These are phyloP conservation scores for Plasmopara muralis DNA, from an alignment of 352 stramenopile species.

Conservation along the genomic window DNA sequence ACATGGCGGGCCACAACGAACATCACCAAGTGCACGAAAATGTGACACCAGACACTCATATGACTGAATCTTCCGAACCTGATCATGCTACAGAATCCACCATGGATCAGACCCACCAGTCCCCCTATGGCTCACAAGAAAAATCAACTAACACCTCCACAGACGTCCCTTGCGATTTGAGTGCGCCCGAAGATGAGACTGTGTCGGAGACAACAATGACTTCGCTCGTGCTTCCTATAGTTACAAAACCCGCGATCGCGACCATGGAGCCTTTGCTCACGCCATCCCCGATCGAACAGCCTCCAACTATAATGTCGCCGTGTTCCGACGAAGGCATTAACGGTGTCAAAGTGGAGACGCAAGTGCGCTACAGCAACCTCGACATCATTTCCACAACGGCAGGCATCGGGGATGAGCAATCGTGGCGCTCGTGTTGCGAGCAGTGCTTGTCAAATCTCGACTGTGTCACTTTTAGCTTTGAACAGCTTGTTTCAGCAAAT, in stretches of 20 bases:
- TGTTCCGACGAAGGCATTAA: not conserved
- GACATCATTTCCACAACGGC: not conserved
- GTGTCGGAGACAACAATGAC: not conserved
- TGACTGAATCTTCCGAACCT: not conserved
- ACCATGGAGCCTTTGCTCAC: not conserved
- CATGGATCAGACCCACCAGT: not conserved
- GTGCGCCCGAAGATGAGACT: not conserved
- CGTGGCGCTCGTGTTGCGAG: constrained; percentile 4
- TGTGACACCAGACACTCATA: not conserved
- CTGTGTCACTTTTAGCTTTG: constrained; percentile 4
- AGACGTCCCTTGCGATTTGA: not conserved
- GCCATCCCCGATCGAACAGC: not conserved
- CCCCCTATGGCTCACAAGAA: not conserved
- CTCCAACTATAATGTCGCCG: constrained; percentile 1
- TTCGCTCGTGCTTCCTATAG: not conserved
- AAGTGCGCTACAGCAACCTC: constrained; percentile 4
- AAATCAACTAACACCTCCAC: not conserved
- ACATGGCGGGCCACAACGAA: not conserved
- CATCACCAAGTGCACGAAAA: not conserved
- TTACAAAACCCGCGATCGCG: not conserved
- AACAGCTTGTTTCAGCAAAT: not conserved
- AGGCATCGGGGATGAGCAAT: not conserved
- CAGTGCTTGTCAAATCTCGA: not conserved
- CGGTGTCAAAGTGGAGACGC: constrained; percentile 4
- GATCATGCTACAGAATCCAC: not conserved